phyloP scores from a whole-genome alignment of 1,284 basidiomycete species.

The Stereum hirsutum region DNA sequence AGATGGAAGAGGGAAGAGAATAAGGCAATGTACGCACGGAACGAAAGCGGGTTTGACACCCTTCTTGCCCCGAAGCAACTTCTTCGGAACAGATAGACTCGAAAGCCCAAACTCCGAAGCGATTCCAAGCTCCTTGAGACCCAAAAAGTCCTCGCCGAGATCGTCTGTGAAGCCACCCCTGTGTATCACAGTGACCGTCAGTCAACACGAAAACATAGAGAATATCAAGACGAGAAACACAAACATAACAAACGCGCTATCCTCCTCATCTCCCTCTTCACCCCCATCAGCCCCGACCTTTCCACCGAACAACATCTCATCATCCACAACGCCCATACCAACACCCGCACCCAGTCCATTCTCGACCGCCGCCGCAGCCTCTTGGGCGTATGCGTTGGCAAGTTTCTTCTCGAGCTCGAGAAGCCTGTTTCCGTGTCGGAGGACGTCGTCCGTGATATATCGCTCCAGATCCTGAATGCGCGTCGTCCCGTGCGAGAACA shows the following conservation, averaged over 20 bases:
- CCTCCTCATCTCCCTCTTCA: constrained; percentile 69
- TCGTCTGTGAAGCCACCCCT: constrained; percentile 84
- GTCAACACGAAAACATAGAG: not conserved
- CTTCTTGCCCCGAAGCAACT: constrained; percentile 55
- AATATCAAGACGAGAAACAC: constrained; percentile 13
- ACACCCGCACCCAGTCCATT: too few species aligned
- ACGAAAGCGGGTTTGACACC: constrained; percentile 27
- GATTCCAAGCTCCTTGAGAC: constrained; percentile 82
- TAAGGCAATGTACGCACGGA: constrained; percentile 33
- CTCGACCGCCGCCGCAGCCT: constrained; percentile 25
- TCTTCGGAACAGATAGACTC: constrained; percentile 72
- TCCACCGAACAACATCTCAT: constrained; percentile 73
- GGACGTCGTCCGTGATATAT: constrained; percentile 85
- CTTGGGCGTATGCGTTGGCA: constrained; percentile 63
- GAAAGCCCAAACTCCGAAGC: constrained; percentile 82
- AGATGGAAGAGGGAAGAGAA: not conserved
- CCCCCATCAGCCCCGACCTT: too few species aligned
- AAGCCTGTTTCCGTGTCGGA: constrained; percentile 73
- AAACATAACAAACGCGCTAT: constrained; percentile 65
- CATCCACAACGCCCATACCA: constrained; percentile 61
- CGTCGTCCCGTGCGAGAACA: constrained; percentile 81
- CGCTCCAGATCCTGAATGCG: constrained; percentile 72
- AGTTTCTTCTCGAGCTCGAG: constrained; percentile 82
- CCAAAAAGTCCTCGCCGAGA: constrained; percentile 91
- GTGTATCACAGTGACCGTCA: constrained; percentile 4